phyloP scores from a whole-genome alignment of 208 protist genomes.

The Trypanosoma theileri region DNA sequence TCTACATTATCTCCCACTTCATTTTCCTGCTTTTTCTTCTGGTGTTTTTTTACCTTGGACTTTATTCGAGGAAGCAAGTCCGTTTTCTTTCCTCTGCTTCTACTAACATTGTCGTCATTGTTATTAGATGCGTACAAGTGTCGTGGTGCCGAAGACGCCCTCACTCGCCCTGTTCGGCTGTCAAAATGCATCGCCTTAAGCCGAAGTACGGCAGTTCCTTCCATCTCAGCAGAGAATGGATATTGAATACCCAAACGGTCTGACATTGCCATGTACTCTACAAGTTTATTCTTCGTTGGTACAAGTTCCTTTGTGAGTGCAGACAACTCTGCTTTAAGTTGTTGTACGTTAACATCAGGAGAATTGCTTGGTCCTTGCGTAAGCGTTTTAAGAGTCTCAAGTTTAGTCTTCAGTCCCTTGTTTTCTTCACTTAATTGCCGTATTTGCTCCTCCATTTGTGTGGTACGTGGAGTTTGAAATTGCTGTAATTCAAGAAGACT shows the following conservation, averaged over 20 bases:
- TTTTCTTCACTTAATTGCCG: slow-evolving; percentile 43
- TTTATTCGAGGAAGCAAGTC: too few species aligned
- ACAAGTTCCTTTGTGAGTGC: slow-evolving; percentile 66
- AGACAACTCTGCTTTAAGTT: slow-evolving; percentile 51
- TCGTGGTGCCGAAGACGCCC: slow-evolving; percentile 21
- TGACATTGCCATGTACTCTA: slow-evolving; percentile 84
- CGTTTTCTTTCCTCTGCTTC: too few species aligned
- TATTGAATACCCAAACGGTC: slow-evolving; percentile 83
- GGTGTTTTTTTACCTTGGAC: too few species aligned
- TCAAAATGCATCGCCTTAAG: slow-evolving; percentile 53
- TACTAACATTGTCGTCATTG: not conserved
- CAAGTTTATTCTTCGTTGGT: slow-evolving; percentile 81
- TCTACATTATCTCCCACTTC: too few species aligned
- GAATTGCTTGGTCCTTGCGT: not conserved
- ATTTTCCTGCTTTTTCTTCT: too few species aligned
- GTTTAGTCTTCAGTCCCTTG: slow-evolving; percentile 34
- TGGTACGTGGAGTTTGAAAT: not conserved
- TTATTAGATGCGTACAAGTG: not conserved
- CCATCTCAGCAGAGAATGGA: slow-evolving; percentile 72
- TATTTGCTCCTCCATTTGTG: slow-evolving; percentile 33
- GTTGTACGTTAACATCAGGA: slow-evolving; percentile 31
- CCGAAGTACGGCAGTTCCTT: slow-evolving; percentile 57
- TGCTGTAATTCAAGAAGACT: slow-evolving; percentile 14
- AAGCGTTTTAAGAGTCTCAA: not conserved
- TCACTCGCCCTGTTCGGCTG: slow-evolving; percentile 16